phyloP scores from a whole-genome alignment of 1,284 basidiomycete species.

The Lentinus polychrous region DNA sequence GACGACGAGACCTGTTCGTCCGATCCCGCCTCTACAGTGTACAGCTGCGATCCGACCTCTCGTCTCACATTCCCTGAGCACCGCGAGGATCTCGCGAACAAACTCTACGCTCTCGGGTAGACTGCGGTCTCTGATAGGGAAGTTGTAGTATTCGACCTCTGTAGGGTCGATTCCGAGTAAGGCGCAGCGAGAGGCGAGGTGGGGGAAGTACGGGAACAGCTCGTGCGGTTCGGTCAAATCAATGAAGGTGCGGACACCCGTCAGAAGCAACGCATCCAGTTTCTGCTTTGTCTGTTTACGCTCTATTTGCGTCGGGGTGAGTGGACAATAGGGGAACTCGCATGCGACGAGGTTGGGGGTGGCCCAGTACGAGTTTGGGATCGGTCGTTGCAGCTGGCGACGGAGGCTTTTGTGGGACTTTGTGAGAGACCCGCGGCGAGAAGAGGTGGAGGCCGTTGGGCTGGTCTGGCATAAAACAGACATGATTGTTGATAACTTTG shows the following conservation, averaged over 20 bases:
- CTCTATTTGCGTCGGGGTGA: conserved; percentile 27
- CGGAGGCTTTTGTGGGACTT: too few species aligned
- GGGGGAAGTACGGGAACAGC: conserved; percentile 53
- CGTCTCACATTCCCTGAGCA: conserved; percentile 49
- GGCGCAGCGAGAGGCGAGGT: conserved; percentile 46
- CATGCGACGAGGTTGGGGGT: conserved; percentile 63
- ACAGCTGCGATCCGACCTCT: conserved; percentile 55
- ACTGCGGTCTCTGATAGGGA: conserved; percentile 65
- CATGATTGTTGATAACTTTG: too few species aligned
- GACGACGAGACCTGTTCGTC: conserved; percentile 67
- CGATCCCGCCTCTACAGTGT: conserved; percentile 73
- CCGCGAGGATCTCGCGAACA: conserved; percentile 48
- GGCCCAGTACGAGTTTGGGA: conserved; percentile 79
- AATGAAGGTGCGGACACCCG: conserved; percentile 71
- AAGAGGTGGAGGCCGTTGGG: too few species aligned
- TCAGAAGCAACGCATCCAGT: conserved; percentile 58
- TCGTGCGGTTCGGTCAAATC: conserved; percentile 72
- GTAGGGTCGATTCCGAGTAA: conserved; percentile 45
- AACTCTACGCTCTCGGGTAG: conserved; percentile 50
- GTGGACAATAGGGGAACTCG: conserved; percentile 69
- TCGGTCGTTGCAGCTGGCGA: conserved; percentile 40
- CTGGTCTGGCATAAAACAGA: too few species aligned
- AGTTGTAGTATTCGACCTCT: conserved; percentile 63
- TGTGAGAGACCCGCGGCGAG: too few species aligned
- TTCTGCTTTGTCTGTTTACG: conserved; percentile 43